A percentile compares a stretch with the other conserved stretches of the same genome.
These are phyloP conservation scores for Fusarium sp. DNA, from an alignment of 2,329 filamentous ascomycete species.

Conservation along the genomic window DNA sequence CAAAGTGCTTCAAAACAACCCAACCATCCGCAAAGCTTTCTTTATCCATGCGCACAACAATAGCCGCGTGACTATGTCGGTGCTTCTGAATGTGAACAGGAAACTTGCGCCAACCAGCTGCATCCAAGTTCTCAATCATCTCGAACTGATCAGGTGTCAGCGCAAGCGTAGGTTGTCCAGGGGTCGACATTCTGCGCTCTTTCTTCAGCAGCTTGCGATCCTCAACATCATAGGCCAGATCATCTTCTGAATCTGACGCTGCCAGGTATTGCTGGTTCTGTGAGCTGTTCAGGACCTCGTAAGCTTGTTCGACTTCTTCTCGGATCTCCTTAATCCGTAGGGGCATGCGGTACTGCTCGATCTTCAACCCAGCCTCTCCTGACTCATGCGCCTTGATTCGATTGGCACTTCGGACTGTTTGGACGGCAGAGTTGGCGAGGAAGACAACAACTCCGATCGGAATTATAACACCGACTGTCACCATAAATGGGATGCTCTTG, in stretches of 20 bases:
- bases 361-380: slow-evolving; percentile 73
- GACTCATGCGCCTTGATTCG: slow-evolving; percentile 81
- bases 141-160: slow-evolving; percentile 83
- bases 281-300: slow-evolving; percentile 75
- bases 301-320: slow-evolving; percentile 79
- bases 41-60: slow-evolving; percentile 80
- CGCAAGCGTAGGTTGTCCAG: slow-evolving; percentile 76
- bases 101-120: slow-evolving; percentile 71
- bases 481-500: slow-evolving; percentile 69
- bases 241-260: slow-evolving; percentile 60
- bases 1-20: slow-evolving; percentile 83
- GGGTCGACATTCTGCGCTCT: slow-evolving; percentile 55
- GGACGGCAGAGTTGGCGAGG: slow-evolving; percentile 78
- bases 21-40: slow-evolving; percentile 78
- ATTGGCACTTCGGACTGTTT: slow-evolving; percentile 78
- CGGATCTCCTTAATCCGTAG: slow-evolving; percentile 80
- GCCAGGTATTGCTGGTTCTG: slow-evolving; percentile 78
- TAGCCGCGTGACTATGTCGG: slow-evolving; percentile 87
- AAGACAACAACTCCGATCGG: slow-evolving; percentile 78
- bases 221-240: slow-evolving; percentile 47
- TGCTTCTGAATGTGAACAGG: slow-evolving; percentile 80
- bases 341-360: slow-evolving; percentile 79
- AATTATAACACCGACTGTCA: slow-evolving; percentile 75
- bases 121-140: slow-evolving; percentile 82
- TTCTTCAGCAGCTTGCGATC: slow-evolving; percentile 55